Evolutionary conservation across 257 asterid species (phyloP), one percentile per base, ranked within the genome.

Genomic region (Fraxinus americana): DNA sequence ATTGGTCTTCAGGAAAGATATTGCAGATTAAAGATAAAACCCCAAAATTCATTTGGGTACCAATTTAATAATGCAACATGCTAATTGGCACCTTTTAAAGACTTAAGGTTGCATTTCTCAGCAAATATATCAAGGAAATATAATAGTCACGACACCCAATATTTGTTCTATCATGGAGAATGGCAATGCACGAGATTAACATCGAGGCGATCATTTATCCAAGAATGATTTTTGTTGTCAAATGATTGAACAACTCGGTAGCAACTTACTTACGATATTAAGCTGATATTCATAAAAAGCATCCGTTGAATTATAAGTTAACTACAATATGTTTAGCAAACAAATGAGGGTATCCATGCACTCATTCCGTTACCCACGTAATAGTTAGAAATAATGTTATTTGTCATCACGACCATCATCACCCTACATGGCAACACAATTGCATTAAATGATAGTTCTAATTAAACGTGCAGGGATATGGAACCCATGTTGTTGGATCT

Each of bases 81-180:
- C 11, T 19, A 59, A n/a, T 59, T 59, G 30, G 30, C 30, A 59
- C 30, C 14, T 19, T 52, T 52, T 4, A 52, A 4, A 14, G 2
- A 16, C 23, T 52, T 19, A 52, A 52, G 23, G 61, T 13, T 4
- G 23, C 61, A 52, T 52, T 52, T 52, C 61, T 52, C 61, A 52
- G 9, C 23, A 52, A 52, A 52, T 52, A 52, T 12, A 0, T 19
- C 7, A 5, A 50, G 61, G 67, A 21, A 19, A 59, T 59, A 6
- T 10, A 6, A 21, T 19, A 59, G 29, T 59, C 67, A 59, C 30
- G 3, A 59, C 13, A 7, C 30, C 6, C 29, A n/a, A 6, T n/a
- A 59, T n/a, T 59, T 59, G 67, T 59, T 59, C 67, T 59, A 59
- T 59, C 67, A 21, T 59, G 67, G 67, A 59, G 67, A 59, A 59